These are phyloP conservation scores for Cyberlindnera americana DNA, from an alignment of 805 yeast genomes.

Conservation along the genomic window DNA sequence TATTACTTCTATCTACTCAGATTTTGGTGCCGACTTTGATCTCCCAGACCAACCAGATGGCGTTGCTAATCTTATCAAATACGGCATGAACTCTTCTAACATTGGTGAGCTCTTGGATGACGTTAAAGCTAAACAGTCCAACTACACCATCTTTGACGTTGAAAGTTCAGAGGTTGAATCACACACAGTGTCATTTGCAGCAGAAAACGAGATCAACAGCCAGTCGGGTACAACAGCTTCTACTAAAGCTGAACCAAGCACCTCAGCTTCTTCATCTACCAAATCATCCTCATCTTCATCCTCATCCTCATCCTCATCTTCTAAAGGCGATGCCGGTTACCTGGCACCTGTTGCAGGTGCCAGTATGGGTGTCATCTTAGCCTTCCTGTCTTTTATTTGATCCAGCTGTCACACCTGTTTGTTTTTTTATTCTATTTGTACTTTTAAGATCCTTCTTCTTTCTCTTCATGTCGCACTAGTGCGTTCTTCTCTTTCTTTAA, in stretches of 20 bases:
- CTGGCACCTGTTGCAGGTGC: slow-evolving; percentile 5
- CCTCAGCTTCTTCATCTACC: slow-evolving; percentile 20
- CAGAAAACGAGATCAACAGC: slow-evolving; percentile 35
- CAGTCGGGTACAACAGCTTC: slow-evolving; percentile 25
- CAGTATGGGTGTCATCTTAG: slow-evolving; percentile 7
- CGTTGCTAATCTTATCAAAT: slow-evolving; percentile 38
- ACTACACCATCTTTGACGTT: slow-evolving; percentile 37
- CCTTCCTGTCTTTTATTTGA: slow-evolving; percentile 9
- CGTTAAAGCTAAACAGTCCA: slow-evolving; percentile 35
- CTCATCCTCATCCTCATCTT: slow-evolving; percentile 3
- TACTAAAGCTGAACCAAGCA: slow-evolving; percentile 17
- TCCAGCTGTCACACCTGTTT: neutral
- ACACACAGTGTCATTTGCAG: slow-evolving; percentile 37
- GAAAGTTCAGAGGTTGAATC: slow-evolving; percentile 31
- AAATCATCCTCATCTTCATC: slow-evolving; percentile 14
- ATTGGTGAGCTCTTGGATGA: slow-evolving; percentile 42
- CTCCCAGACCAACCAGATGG: slow-evolving; percentile 47
- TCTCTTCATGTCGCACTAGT: neutral
- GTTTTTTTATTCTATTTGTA: no score
- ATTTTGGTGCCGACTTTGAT: slow-evolving; percentile 44
- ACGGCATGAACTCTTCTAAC: slow-evolving; percentile 46
- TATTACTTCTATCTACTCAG: slow-evolving; percentile 35
- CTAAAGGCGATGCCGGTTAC: slow-evolving; percentile 8
- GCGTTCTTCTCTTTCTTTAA: neutral
- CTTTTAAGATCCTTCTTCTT: no score